Evolutionary conservation across 305 asterid genomes (phyloP), one percentile per base, ranked within the genome.

Genomic region (Coffea humblotiana): DNA sequence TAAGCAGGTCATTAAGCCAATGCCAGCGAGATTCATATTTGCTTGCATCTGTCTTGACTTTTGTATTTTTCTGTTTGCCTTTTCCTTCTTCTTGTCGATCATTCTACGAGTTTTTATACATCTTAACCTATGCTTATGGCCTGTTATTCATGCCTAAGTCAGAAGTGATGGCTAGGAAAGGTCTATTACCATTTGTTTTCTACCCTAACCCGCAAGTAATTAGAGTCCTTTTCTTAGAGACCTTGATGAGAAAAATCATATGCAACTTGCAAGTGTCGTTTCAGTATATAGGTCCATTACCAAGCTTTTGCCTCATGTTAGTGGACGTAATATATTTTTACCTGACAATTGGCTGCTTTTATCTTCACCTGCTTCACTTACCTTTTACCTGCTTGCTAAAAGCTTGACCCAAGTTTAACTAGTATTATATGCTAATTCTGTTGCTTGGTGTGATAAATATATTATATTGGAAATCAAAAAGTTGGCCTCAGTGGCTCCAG

Each of bases 1-100:
- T 85, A 68, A 85, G 78, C 86, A 85, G 88, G 90, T 82, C 49
- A 79, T 81, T 25, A 29, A 32, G 45, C 32, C 65, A 35, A 60
- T 81, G 3, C 77, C 45, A 21, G 27, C 43, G n/a, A 40, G 25
- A 58, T 47, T 40, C 65, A 27, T 72, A 27, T 8, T 54, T 61
- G 76, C 83, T 63, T 35, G 15, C 21, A 70, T 63, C 77, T 47
- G 45, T 14, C 45, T 65, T 54, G 21, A 25, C 14, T 19, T 37
- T 47, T 52, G 45, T 37, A 35, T 52, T 54, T 21, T 8, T 67
- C 67, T 45, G 63, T 49, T 60, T 32, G 16, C 72, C 32, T 75
- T 47, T 43, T 35, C 45, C 47, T 8, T 74, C 54, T 73, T 16
- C 60, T 37, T 32, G 37, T 43, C 16, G 32, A 25, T 65, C 18